Percentiles rank a stretch among this genome's conserved stretches.
phyloP scores from a whole-genome alignment of 78 protist genomes.

The Speleostelium caveatum region DNA sequence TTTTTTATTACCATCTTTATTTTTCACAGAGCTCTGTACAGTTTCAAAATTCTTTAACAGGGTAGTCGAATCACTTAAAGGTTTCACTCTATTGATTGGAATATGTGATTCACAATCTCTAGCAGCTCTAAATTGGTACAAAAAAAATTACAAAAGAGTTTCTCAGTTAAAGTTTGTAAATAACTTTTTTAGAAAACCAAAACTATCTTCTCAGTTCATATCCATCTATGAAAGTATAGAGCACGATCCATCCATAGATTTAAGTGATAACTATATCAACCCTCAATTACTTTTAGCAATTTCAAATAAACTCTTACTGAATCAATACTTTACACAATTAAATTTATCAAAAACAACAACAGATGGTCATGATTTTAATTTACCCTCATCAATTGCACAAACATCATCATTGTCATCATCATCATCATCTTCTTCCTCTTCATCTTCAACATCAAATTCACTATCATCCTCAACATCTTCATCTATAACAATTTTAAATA shows the following conservation, averaged over 20 bases:
- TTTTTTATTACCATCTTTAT: constrained; percentile 13
- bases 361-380: background rate
- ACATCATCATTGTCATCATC: too few species aligned
- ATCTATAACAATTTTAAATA: too few species aligned
- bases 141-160: constrained; percentile 1
- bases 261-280: constrained; percentile 9
- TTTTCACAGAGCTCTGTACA: constrained; percentile 12
- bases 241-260: constrained; percentile 25
- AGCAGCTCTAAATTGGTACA: background rate
- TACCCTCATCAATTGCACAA: too few species aligned
- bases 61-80: constrained; percentile 19
- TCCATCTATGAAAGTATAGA: background rate
- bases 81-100: constrained; percentile 14
- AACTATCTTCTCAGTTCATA: background rate
- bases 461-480: background rate
- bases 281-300: background rate
- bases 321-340: background rate
- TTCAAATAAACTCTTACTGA: constrained; percentile 3
- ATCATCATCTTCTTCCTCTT: background rate
- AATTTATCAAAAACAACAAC: background rate
- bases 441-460: background rate
- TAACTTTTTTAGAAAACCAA: constrained; percentile 14
- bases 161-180: constrained; percentile 28
- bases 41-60: constrained; percentile 13
- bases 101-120: constrained; percentile 16